These are phyloP conservation scores for Beta macrorhiza DNA, from an alignment of 179 eudicot species.

Conservation along the genomic window DNA sequence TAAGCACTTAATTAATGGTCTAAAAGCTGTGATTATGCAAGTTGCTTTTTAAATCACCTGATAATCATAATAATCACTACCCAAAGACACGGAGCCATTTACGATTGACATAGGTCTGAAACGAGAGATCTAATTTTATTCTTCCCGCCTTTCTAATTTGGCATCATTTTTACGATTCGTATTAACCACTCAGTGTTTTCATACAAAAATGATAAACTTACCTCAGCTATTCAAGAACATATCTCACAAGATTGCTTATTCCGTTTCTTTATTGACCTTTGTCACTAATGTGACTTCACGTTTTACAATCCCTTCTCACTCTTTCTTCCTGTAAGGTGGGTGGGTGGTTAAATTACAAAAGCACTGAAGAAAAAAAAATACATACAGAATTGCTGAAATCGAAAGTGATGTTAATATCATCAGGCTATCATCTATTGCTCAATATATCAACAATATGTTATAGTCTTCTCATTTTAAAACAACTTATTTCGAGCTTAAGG, in stretches of 20 bases:
- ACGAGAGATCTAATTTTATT: constrained; percentile 7
- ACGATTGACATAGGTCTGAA: constrained; percentile 20
- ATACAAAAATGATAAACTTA: not conserved
- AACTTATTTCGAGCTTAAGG: too few relatives aligned
- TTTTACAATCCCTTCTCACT: too few relatives aligned
- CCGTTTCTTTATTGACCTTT: not conserved
- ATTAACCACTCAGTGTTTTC: not conserved
- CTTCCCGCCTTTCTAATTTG: not conserved
- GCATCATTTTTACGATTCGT: not conserved
- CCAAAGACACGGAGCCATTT: constrained; percentile 5
- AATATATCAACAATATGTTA: too few relatives aligned
- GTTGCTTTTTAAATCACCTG: not conserved
- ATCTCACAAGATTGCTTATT: not conserved
- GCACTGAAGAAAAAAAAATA: too few relatives aligned
- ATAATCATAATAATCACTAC: constrained; percentile 8
- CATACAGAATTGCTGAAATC: too few relatives aligned
- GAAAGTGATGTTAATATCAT: too few relatives aligned
- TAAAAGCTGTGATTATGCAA: constrained; percentile 15
- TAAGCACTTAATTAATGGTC: constrained; percentile 7
- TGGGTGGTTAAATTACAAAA: too few relatives aligned
- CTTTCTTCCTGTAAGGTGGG: too few relatives aligned
- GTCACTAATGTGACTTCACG: not conserved
- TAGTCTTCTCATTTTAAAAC: too few relatives aligned
- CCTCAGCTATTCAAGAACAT: too few relatives aligned
- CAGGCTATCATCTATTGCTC: too few relatives aligned